These are phyloP conservation scores for Globisporangium nunn DNA, from an alignment of 352 stramenopile genomes.

Conservation along the genomic window DNA sequence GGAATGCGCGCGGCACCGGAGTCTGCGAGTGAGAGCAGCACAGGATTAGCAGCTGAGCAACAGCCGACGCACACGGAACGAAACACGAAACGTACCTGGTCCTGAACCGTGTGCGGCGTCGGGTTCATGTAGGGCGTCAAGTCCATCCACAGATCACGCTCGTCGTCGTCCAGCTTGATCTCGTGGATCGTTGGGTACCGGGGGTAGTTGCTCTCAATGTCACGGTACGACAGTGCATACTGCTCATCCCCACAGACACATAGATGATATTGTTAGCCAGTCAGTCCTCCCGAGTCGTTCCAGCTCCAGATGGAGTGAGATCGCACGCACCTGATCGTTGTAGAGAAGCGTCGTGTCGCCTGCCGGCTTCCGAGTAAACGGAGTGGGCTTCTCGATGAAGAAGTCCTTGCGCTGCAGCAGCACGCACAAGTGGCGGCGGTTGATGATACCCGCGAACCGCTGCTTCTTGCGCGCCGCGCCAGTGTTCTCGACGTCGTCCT, in stretches of 20 bases:
- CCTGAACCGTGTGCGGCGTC: constrained; percentile 93
- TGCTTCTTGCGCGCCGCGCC: constrained; percentile 18
- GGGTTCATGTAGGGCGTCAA: constrained; percentile 97
- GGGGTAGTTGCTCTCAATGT: constrained; percentile 82
- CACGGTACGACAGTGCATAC: constrained; percentile 76
- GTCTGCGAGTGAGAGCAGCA: constrained; percentile 22
- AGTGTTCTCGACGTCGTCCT: constrained; percentile 20
- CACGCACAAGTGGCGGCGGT: constrained; percentile 69
- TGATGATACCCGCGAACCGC: constrained; percentile 70
- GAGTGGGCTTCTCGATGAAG: constrained; percentile 64
- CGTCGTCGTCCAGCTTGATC: constrained; percentile 90
- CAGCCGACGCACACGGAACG: background rate
- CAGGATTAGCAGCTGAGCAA: background rate
- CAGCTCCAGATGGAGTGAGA: too few species aligned
- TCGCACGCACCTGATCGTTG: constrained; percentile 53
- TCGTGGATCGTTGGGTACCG: constrained; percentile 76
- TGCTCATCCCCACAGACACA: background rate
- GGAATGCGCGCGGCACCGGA: constrained; percentile 93
- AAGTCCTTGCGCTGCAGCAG: constrained; percentile 85
- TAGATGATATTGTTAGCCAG: background rate
- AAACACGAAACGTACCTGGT: constrained; percentile 29
- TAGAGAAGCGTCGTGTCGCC: constrained; percentile 77
- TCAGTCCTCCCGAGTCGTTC: background rate
- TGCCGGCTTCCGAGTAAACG: constrained; percentile 72
- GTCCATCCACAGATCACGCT: constrained; percentile 88